Base-by-base conservation (phyloP, 352 stramenopile species). In the Globisporangium uncinulatum region DNA sequence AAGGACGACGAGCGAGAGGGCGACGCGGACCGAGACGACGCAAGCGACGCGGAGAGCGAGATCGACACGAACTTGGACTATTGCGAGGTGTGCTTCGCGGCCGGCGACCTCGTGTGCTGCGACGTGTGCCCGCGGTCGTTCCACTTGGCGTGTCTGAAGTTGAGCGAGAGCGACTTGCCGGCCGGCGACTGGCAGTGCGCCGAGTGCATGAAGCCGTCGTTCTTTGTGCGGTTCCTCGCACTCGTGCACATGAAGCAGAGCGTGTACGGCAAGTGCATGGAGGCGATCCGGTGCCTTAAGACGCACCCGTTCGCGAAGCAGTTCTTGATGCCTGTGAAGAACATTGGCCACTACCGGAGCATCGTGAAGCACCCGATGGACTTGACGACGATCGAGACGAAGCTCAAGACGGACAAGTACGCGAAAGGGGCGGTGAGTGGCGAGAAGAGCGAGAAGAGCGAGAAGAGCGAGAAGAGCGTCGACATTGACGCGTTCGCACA, bases 61-160 rank as follows among this genome's bases (percentile, higher is more conserved):
- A 64, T 91, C 4, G 83, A 94, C 54, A 73, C 74, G 15, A 94
- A 94, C 53, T 63, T 94, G 34, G 83, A 94, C 63, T 94, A 86
- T 50, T 94, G 83, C 55, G 81, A 87, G 60, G 74, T 94, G 4
- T 98, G 94, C 58, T 62, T 79, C 14, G 71, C 71, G 9, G 76
- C 76, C 24, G 90, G 89, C n/a, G 84, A 95, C 60, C 57, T 97
- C 1, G 74, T 97, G 6, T 96, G 83, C 61, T 98, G 94, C 59
- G 87, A 94, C 45, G 81, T 87, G 32, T 98, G 94, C 54, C 92
- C 92, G 6, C 76, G 92, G 21, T 92, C 89, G 39, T 98, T 93
- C 78, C 94, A 98, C 60, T 47, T 88, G 29, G 77, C 82, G 32
- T 98, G 94, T 56, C 48, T 93, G 29, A 65, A 79, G 20, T 79